These are phyloP conservation scores for Aspergillus sp. DNA, from an alignment of 2,329 filamentous ascomycete genomes.

Conservation along the genomic window DNA sequence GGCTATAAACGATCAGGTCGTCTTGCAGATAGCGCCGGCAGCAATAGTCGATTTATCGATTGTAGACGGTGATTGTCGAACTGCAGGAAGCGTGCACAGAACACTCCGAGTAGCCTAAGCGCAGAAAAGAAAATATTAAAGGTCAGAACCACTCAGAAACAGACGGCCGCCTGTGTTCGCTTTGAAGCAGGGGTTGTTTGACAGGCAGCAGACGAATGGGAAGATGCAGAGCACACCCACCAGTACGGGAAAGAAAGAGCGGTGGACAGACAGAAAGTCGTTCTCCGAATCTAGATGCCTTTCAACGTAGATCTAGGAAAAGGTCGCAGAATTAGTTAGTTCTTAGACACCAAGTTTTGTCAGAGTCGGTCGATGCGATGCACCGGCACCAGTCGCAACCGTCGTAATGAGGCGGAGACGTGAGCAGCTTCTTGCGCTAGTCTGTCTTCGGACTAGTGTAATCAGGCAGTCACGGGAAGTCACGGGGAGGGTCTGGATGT, in stretches of 20 bases:
- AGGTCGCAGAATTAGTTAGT: conserved; percentile 3
- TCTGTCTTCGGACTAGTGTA: conserved; percentile 27
- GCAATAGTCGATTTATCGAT: conserved; percentile 21
- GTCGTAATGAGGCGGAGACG: conserved; percentile 21
- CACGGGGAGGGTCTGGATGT: background rate
- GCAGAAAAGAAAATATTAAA: conserved; percentile 12
- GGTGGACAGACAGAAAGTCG: conserved; percentile 15
- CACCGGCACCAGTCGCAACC: conserved; percentile 19
- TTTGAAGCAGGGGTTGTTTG: conserved; percentile 17
- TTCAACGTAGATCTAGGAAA: conserved; percentile 3
- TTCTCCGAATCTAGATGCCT: conserved; percentile 3
- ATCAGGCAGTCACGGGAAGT: conserved; percentile 29
- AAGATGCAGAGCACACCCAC: conserved; percentile 15
- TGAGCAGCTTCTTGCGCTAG: conserved; percentile 25
- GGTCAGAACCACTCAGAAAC: conserved; percentile 14
- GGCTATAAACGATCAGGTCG: conserved; percentile 26
- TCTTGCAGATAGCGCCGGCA: conserved; percentile 28
- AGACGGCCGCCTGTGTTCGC: conserved; percentile 8
- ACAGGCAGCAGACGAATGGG: conserved; percentile 15
- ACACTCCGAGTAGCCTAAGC: conserved; percentile 22
- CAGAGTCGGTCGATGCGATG: conserved; percentile 12
- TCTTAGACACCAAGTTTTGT: conserved; percentile 3
- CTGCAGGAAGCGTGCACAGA: conserved; percentile 18
- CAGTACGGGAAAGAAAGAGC: conserved; percentile 21
- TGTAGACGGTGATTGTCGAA: conserved; percentile 26